phyloP scores from a whole-genome alignment of 305 asterid species.

The Petunia hybrid region DNA sequence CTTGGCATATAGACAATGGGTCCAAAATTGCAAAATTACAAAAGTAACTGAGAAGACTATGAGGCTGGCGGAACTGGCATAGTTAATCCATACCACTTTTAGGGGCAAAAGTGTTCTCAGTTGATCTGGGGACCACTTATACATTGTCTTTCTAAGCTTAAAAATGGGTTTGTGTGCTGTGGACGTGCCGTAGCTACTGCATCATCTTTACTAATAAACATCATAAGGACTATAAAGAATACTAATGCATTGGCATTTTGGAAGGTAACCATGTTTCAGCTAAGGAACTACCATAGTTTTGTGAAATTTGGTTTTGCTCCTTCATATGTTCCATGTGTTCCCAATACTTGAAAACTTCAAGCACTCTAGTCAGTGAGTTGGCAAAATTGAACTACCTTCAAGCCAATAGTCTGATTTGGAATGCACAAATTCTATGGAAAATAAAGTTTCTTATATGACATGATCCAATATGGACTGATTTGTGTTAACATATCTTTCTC shows the following conservation, averaged over 20 bases:
- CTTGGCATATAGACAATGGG: background rate
- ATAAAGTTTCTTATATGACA: background rate
- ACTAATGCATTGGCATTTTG: background rate
- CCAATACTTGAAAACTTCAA: background rate
- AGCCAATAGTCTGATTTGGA: background rate
- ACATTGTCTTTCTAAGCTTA: background rate
- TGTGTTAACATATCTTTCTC: background rate
- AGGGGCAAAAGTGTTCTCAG: background rate
- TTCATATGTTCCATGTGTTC: constrained; percentile 7
- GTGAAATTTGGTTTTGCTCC: background rate
- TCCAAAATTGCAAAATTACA: background rate
- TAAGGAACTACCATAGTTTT: background rate
- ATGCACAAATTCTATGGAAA: constrained; percentile 8
- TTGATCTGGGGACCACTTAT: background rate
- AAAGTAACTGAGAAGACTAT: background rate
- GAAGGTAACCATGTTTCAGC: constrained; percentile 8
- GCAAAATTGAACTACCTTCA: background rate
- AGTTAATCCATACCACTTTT: background rate
- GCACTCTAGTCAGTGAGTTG: constrained; percentile 2
- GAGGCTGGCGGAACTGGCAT: background rate
- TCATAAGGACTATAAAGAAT: background rate
- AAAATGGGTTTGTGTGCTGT: background rate
- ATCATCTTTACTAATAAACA: background rate
- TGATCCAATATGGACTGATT: background rate
- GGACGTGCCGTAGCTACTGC: background rate